Base-by-base conservation (phyloP, 257 asterid species). In the Striga asiatica region DNA sequence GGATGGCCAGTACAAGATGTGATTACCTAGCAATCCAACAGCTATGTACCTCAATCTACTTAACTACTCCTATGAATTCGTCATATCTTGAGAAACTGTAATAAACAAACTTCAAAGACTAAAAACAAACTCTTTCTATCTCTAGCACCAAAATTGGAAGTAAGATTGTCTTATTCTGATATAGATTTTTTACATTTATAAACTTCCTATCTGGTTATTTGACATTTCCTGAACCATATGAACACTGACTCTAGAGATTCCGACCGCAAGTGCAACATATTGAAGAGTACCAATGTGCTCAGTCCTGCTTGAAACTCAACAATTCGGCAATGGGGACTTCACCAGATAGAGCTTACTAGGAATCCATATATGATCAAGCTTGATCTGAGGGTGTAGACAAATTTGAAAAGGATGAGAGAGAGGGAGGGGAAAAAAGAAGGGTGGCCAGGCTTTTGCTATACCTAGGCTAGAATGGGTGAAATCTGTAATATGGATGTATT, bases 1-100 rank as follows among this genome's bases (percentile, higher is more conserved):
- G 55, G 28, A 29, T 64, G 17, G 39, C 47, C 66, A 21, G 23
- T 37, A 47, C 46, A 60, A 35, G 20, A 66, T 8, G 31, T 49
- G 11, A 21, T 60, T 2, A 54, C 25, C 14, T 6, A 17, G 35
- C 13, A 31, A 45, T 25, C 54, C 18, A 34, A 35, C 58, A 12
- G 58, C 28, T 13, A 19, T 39, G 14, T 17, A 4, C 24, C 25
- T 27, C 60, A 49, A 24, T 41, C 51, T 8, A 31, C 27, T 29
- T 22, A 11, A 37, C 19, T 47, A 37, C 21, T 50, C 42, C 20
- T 37, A 12, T 37, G 3, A 20, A 27, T 53, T 54, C 31, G 41
- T 8, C 10, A 38, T 48, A 19, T 27, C 31, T 8, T 25, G 4
- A 10, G 23, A 0, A 7, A n/a, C 25, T 23, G 2, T 38, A 24